Base-by-base conservation (phyloP, 345 rosid genomes). In the Camelina hispida region DNA sequence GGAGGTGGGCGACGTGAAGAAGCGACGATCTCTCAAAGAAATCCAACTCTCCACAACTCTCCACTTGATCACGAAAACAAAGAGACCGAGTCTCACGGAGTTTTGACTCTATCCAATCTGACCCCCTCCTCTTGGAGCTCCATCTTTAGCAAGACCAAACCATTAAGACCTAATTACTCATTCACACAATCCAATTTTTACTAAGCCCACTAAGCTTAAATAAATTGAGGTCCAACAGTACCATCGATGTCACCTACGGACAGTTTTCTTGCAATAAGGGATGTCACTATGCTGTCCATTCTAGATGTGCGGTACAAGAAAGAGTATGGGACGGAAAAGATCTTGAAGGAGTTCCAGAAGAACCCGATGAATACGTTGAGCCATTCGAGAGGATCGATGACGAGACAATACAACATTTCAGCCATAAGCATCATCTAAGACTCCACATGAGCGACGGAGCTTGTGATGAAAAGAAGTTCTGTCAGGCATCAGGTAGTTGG, bases 361-460 rank as follows among this genome's bases (percentile, higher is more conserved):
- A 32, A n/a, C 42, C 9, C 37, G 9, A 34, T 2, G 62, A 57
- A 8, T 17, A 5, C 13, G 2, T 20, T 7, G 32, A 37, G 17
- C 66, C 66, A 3, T 61, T 61, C 16, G 18, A 14, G 37, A 46
- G 35, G 35, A 63, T 63, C 23, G 38, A 63, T 44, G 68, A 63
- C 2, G 20, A 14, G 37, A 44, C 38, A n/a, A 43, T 63, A 43
- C 68, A 25, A 42, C 52, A 63, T 23, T 63, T 61, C 48, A 44
- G 14, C 3, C 52, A 63, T 15, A 22, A 25, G 1, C 66, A 61
- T 38, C n/a, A 61, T 18, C 66, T 61, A 17, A 18, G 6, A 7
- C 5, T 42, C 16, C 20, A 46, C 14, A 43, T 34, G 37, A 34
- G 9, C 37, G 37, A 34, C 1, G 9, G 37, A 34, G 37, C 37